phyloP scores from a whole-genome alignment of 176 grass and related monocot species.

The Oryza coarctata region DNA sequence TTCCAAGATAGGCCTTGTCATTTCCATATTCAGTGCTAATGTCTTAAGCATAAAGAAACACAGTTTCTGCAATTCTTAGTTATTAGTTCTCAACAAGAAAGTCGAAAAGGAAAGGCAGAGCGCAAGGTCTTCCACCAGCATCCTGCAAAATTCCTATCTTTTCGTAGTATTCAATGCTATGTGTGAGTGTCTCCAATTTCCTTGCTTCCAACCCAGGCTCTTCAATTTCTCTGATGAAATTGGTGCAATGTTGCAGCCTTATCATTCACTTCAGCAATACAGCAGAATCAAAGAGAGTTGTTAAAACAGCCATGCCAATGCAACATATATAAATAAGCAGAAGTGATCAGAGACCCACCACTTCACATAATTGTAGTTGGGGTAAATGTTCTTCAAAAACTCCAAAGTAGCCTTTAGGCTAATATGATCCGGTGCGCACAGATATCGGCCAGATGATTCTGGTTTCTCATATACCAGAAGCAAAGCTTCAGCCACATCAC shows the following conservation, averaged over 20 bases:
- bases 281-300: too few species aligned
- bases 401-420: constrained; percentile 27
- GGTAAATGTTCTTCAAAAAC: constrained; percentile 44
- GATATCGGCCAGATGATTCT: constrained; percentile 37
- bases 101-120: not conserved
- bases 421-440: constrained; percentile 32
- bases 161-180: constrained; percentile 27
- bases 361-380: constrained; percentile 24
- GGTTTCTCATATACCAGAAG: constrained; percentile 44
- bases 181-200: constrained; percentile 28
- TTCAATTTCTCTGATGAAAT: constrained; percentile 38
- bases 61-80: not conserved
- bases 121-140: not conserved
- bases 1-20: too few species aligned
- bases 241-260: not conserved
- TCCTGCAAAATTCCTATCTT: constrained; percentile 39
- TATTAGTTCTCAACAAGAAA: not conserved
- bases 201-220: constrained; percentile 42
- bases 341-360: not conserved
- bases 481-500: constrained; percentile 52
- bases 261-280: not conserved
- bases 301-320: too few species aligned
- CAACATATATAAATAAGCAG: too few species aligned
- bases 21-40: too few species aligned
- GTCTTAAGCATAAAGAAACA: too few species aligned